A percentile compares a stretch with the other conserved stretches of the same genome.
These are phyloP conservation scores for Saprolegnia parasitica DNA, from an alignment of 352 stramenopile species.

Conservation along the genomic window DNA sequence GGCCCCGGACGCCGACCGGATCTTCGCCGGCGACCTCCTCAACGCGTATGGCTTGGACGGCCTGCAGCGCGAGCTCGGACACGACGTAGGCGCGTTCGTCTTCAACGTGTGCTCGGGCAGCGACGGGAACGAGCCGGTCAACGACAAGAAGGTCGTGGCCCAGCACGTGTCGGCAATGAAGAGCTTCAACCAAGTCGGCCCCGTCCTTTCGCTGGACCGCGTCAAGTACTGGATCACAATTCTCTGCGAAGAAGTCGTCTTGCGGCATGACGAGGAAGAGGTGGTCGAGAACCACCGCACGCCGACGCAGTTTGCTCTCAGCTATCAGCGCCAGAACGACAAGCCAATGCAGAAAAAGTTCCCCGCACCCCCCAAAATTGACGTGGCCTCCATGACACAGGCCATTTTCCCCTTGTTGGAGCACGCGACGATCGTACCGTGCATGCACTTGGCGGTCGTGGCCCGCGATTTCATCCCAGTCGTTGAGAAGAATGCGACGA, in stretches of 20 bases:
- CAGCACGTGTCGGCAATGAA: constrained; percentile 70
- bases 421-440: constrained; percentile 52
- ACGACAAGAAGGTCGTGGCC: constrained; percentile 59
- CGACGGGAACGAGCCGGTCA: constrained; percentile 65
- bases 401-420: constrained; percentile 53
- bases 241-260: constrained; percentile 64
- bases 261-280: constrained; percentile 71
- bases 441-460: constrained; percentile 48
- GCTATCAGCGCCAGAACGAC: constrained; percentile 27
- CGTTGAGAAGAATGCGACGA: constrained; percentile 41
- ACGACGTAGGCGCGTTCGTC: constrained; percentile 54
- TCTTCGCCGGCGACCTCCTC: constrained; percentile 48
- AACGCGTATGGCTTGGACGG: constrained; percentile 49
- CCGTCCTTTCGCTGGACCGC: constrained; percentile 45
- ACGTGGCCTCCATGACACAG: constrained; percentile 32
- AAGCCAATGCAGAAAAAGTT: constrained; percentile 30
- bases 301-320: constrained; percentile 48
- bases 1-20: constrained; percentile 31
- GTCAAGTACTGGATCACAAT: constrained; percentile 74
- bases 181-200: constrained; percentile 70
- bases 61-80: constrained; percentile 50
- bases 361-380: constrained; percentile 51
- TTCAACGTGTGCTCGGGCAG: constrained; percentile 55
- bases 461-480: constrained; percentile 68
- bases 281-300: constrained; percentile 72